These are phyloP conservation scores for Blechomonas ayalai DNA, from an alignment of 208 protist genomes.

Conservation along the genomic window DNA sequence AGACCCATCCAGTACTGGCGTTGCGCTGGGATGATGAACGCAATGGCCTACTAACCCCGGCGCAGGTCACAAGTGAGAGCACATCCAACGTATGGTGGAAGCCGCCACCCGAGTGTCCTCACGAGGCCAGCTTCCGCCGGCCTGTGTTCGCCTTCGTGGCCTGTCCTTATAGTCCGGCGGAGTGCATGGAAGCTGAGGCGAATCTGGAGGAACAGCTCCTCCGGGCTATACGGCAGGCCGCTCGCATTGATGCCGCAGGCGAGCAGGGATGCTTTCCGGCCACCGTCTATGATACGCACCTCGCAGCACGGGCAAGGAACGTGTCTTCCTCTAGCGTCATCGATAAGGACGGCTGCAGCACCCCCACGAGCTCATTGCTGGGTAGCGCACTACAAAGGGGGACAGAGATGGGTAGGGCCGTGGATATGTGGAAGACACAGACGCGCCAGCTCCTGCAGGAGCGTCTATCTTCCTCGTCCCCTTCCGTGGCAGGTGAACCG, in stretches of 20 bases:
- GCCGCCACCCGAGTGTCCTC: slow-evolving; percentile 3
- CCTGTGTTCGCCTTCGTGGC: slow-evolving; percentile 55
- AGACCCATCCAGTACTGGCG: slow-evolving; percentile 34
- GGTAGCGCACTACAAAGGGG: not conserved
- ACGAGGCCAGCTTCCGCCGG: slow-evolving; percentile 26
- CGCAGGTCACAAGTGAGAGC: slow-evolving; percentile 36
- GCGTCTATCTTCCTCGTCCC: not conserved
- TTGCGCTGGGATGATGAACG: slow-evolving; percentile 36
- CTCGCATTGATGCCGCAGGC: slow-evolving; percentile 34
- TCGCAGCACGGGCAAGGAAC: too few relatives aligned
- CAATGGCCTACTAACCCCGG: slow-evolving; percentile 45
- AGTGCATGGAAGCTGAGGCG: slow-evolving; percentile 30
- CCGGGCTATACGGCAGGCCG: slow-evolving; percentile 23
- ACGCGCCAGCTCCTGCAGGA: not conserved
- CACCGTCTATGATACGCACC: slow-evolving; percentile 4
- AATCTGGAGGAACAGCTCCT: slow-evolving; percentile 36
- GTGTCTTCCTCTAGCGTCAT: too few relatives aligned
- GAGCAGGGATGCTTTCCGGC: slow-evolving; percentile 15
- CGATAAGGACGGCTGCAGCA: not conserved
- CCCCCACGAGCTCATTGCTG: not conserved
- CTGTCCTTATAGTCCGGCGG: slow-evolving; percentile 22
- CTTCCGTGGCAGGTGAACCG: too few relatives aligned
- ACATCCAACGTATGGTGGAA: slow-evolving; percentile 59
- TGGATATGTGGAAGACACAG: slow-evolving; percentile 17
- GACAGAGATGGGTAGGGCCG: slow-evolving; percentile 1